These are phyloP conservation scores for Spathaspora boniae DNA, from an alignment of 805 yeast species.

Conservation along the genomic window DNA sequence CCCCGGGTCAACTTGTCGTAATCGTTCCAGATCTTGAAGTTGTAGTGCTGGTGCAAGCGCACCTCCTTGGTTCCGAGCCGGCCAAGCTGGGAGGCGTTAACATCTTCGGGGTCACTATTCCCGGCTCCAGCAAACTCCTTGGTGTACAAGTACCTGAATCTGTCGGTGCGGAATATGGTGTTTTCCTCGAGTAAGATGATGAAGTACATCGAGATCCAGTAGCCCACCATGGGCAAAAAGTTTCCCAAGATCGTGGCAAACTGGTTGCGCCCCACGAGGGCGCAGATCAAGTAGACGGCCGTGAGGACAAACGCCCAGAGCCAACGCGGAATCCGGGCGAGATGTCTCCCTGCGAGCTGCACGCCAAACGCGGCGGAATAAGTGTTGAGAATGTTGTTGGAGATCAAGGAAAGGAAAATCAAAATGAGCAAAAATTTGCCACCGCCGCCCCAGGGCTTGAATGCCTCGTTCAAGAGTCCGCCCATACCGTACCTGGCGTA, in stretches of 20 bases:
- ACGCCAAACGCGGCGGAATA: conserved; percentile 80
- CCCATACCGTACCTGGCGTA: conserved; percentile 67
- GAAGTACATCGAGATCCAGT: conserved; percentile 83
- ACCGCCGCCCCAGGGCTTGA: conserved; percentile 69
- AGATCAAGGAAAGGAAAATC: conserved; percentile 68
- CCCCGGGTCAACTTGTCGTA: conserved; percentile 60
- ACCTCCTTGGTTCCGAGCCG: conserved; percentile 13
- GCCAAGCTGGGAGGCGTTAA: no score
- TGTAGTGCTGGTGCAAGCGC: conserved; percentile 46
- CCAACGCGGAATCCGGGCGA: conserved; percentile 74
- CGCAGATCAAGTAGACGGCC: conserved; percentile 60
- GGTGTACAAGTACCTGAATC: conserved; percentile 29
- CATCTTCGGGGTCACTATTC: conserved; percentile 12
- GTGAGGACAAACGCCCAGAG: conserved; percentile 65
- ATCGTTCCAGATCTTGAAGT: conserved; percentile 75
- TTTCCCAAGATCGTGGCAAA: conserved; percentile 72
- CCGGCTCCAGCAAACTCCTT: conserved; percentile 30
- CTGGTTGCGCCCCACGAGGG: conserved; percentile 71
- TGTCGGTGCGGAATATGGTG: conserved; percentile 56
- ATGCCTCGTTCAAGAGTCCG: conserved; percentile 64
- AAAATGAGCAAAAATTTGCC: conserved; percentile 74
- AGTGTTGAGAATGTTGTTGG: conserved; percentile 77
- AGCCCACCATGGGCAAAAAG: conserved; percentile 87
- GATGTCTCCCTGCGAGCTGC: conserved; percentile 54
- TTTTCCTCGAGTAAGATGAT: conserved; percentile 72